These are phyloP conservation scores for Neofusicoccum umdonicola DNA, from an alignment of 2,329 filamentous ascomycete species.

Conservation along the genomic window DNA sequence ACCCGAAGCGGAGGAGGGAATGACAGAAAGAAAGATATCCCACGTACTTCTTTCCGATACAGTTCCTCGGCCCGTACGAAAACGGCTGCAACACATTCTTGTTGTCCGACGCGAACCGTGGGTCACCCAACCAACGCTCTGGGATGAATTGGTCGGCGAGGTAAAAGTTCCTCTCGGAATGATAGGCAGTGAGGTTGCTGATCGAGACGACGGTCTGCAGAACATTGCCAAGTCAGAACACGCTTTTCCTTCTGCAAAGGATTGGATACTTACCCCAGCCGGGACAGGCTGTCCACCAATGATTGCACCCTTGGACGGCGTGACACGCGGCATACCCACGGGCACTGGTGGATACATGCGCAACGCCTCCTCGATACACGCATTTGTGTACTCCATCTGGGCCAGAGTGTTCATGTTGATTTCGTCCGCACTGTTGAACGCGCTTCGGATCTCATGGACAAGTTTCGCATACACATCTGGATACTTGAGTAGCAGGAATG, in stretches of 20 bases:
- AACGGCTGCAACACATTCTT: conserved; percentile 44
- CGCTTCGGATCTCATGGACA: conserved; percentile 27
- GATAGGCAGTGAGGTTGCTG: conserved; percentile 13
- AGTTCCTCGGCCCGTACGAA: conserved; percentile 42
- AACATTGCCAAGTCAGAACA: not conserved
- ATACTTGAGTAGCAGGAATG: conserved; percentile 32
- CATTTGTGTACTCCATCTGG: conserved; percentile 37
- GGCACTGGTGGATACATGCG: conserved; percentile 44
- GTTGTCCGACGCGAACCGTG: conserved; percentile 29
- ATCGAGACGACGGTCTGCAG: conserved; percentile 17
- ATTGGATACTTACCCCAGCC: conserved; percentile 21
- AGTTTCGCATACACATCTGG: conserved; percentile 27
- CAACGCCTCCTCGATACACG: conserved; percentile 42
- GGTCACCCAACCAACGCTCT: conserved; percentile 39
- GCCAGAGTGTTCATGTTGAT: conserved; percentile 34
- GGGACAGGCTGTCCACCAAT: conserved; percentile 39
- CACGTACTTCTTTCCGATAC: conserved; percentile 35
- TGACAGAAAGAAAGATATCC: not conserved
- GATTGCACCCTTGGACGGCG: conserved; percentile 34
- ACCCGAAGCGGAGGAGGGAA: too few species aligned
- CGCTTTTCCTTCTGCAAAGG: not conserved
- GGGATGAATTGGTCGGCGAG: conserved; percentile 39
- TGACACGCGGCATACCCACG: conserved; percentile 30
- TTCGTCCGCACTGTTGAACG: conserved; percentile 28
- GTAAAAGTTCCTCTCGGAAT: conserved; percentile 31